Evolutionary conservation across 495 filamentous ascomycete genomes (phyloP), one percentile per base, ranked within the genome.

Genomic region (Schizothecium vesticola): DNA sequence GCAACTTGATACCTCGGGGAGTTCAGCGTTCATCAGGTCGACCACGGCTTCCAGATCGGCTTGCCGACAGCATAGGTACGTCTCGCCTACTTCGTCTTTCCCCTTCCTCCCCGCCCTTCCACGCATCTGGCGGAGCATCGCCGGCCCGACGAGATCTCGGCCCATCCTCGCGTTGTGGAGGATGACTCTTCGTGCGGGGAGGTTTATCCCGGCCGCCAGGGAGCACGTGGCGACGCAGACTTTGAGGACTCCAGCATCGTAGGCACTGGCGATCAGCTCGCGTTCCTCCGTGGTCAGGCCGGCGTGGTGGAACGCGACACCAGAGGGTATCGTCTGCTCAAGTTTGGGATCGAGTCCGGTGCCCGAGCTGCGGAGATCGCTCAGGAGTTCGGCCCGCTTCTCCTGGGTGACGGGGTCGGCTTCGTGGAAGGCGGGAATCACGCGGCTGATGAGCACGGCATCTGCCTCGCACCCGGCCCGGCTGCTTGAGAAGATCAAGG

Each of bases 111-210:
- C 92, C 24, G 92, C 92, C 66, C 92, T 85, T 13, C 92, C 92
- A 71, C 91, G 87, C 92, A 94, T 95, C 78, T 95, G 92, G 51
- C 91, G 86, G 11, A 92, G 79, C 88, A 92, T 91, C 24, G 91
- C 86, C 3, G 91, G 91, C 0, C 89, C 90, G 51, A 93, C 87
- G 25, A 93, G 79, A 59, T 93, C 89, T 22, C 89, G 84, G 10
- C 92, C 92, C 91, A 93, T 93, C 19, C 89, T 82, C 29, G 88
- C 91, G 26, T 87, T 88, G 72, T 92, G 89, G 29, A 95, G 85
- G 51, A 95, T 92, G 3, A 95, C 92, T 70, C 92, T 80, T 69
- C 92, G 81, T 12, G 92, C 92, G 7, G 83, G 83, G 22, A 77
- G 81, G 77, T 95, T 95, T 57, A 95, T 91, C 13, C 92, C 92